Base-by-base conservation (phyloP, 2,329 filamentous ascomycete species). In the Lachnellula cervina region DNA sequence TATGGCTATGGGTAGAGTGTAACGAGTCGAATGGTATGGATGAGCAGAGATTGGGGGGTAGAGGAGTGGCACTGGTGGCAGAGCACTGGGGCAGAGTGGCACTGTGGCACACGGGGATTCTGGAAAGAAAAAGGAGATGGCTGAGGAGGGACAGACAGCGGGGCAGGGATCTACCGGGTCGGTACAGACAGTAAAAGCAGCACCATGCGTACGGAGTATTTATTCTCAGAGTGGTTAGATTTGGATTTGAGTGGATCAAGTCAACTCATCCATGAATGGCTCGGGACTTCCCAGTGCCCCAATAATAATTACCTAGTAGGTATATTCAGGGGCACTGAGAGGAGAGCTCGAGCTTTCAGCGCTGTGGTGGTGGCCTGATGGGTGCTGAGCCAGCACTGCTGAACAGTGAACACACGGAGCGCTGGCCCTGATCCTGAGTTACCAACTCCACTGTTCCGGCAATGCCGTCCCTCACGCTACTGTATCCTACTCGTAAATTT, bases 81-180 rank as follows among this genome's bases (percentile, higher is more conserved):
- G 25, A 28, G 25, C 9, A 23, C 21, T 23, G 21, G 21, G 28
- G 6, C 28, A 28, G 28, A 28, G 28, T 28, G 28, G 23, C 23
- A 25, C 25, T 7, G 25, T 25, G 57, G 52, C 54, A 56, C 35
- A 49, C 56, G 56, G 50, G 50, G 57, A 47, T 40, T 42, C 14
- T 16, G 25, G 38, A 19, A 25, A 11, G 64, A 58, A 52, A 64
- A 59, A 61, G 59, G 47, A 40, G 25, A 45, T 51, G 48, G 42
- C 54, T 65, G 61, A 64, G 59, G 61, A 62, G 55, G 64, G 58
- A 58, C 61, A 58, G 58, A 60, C 57, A 62, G 67, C 65, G 67
- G 62, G 59, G 63, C 64, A 65, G 65, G 58, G 63, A 28, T 28
- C 28, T 7, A 28, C 28, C 28, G 28, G 28, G 28, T 8, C 28